Conservation (phyloP, 1,139 yeast genomes). For the Diutina mesorugosa region DNA sequence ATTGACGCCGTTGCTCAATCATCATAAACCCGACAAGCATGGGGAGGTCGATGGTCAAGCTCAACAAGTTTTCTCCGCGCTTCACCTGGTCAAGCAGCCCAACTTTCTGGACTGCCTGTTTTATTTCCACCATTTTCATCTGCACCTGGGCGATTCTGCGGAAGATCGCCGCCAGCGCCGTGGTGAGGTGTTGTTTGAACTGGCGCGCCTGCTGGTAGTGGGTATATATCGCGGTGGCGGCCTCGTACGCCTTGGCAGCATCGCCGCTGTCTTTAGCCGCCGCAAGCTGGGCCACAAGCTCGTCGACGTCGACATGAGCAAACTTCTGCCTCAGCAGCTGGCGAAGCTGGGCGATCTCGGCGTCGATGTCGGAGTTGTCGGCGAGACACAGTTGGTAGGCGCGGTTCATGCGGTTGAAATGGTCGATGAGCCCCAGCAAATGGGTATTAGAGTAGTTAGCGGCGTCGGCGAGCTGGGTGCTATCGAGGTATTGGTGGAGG, state of each 20-base stretch:
- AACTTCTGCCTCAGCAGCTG: neutral
- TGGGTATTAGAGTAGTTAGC: conserved; percentile 14
- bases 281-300: neutral
- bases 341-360: neutral
- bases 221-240: neutral
- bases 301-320: neutral
- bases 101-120: conserved; percentile 8
- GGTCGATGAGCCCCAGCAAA: conserved; percentile 20
- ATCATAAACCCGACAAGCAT: conserved; percentile 65
- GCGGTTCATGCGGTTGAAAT: conserved; percentile 23
- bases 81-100: conserved; percentile 18
- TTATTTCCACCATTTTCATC: conserved; percentile 25
- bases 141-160: conserved; percentile 24
- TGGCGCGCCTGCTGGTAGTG: conserved; percentile 6
- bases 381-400: neutral
- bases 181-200: conserved; percentile 16
- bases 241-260: neutral
- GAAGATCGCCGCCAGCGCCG: conserved; percentile 15
- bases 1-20: conserved; percentile 57
- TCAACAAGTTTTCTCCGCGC: conserved; percentile 30
- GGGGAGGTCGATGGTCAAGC: conserved; percentile 63
- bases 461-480: conserved; percentile 12
- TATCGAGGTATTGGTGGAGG: conserved; percentile 15
- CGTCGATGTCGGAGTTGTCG: neutral
- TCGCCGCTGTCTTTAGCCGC: neutral